A percentile compares a stretch with the other conserved stretches of the same genome.
Conservation (phyloP, 2,329 filamentous ascomycete species). For the Cytospora piceicola region DNA sequence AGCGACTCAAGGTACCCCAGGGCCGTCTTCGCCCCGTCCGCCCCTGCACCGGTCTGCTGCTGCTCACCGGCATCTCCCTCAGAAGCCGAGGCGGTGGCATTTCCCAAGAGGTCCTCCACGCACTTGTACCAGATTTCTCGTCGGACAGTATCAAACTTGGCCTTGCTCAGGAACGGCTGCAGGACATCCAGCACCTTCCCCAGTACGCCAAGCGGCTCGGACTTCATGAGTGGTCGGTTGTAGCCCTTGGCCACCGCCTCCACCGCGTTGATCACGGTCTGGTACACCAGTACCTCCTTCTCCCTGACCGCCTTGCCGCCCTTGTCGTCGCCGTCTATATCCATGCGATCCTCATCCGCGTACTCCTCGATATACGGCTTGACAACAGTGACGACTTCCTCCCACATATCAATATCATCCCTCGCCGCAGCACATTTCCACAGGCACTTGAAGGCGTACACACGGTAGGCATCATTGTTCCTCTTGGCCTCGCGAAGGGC, state of each 20-base stretch:
- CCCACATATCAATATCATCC: slow-evolving; percentile 70
- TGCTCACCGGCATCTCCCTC: background rate
- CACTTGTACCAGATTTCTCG: slow-evolving; percentile 58
- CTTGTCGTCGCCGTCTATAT: slow-evolving; percentile 58
- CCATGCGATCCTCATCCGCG: slow-evolving; percentile 67
- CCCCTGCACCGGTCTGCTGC: slow-evolving; percentile 13
- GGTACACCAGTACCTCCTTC: slow-evolving; percentile 45
- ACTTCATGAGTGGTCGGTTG: slow-evolving; percentile 45
- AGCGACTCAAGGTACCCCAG: slow-evolving; percentile 51
- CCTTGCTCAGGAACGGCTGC: slow-evolving; percentile 45
- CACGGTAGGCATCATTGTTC: slow-evolving; percentile 83
- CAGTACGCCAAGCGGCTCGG: slow-evolving; percentile 45
- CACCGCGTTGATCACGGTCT: slow-evolving; percentile 53
- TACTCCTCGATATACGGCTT: slow-evolving; percentile 63
- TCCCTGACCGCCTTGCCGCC: slow-evolving; percentile 37
- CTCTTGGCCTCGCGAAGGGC: slow-evolving; percentile 85
- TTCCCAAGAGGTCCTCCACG: slow-evolving; percentile 51
- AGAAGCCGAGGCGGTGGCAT: slow-evolving; percentile 40
- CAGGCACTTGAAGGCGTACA: slow-evolving; percentile 72
- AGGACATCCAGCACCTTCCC: slow-evolving; percentile 46
- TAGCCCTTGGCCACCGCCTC: slow-evolving; percentile 57
- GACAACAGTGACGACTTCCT: slow-evolving; percentile 68
- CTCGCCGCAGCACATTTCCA: slow-evolving; percentile 73
- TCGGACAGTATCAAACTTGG: slow-evolving; percentile 48
- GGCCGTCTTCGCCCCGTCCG: slow-evolving; percentile 34